Evolutionary conservation across 495 filamentous ascomycete species (phyloP).

Genomic region (Penicillium parvum): DNA sequence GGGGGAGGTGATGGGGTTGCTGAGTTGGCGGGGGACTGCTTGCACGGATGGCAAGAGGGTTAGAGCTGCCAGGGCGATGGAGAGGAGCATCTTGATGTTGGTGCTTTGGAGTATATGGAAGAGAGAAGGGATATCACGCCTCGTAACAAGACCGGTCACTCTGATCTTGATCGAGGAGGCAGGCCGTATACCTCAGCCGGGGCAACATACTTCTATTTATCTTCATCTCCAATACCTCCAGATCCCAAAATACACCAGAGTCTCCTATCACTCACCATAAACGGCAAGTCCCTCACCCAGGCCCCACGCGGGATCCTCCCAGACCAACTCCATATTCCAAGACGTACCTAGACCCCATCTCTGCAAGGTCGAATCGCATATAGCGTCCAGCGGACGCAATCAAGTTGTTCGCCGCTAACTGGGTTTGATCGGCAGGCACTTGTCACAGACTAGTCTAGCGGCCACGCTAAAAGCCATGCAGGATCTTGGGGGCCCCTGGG

Average conservation of each 20-base stretch:
- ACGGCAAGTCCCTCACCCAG: too few relatives aligned
- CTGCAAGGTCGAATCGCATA: too few relatives aligned
- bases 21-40: slow-evolving; percentile 1
- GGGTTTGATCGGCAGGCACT: slow-evolving; percentile 1
- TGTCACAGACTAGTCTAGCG: background rate
- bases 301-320: too few relatives aligned
- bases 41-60: slow-evolving; percentile 7
- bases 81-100: slow-evolving; percentile 8
- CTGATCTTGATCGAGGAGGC: too few relatives aligned
- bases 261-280: too few relatives aligned
- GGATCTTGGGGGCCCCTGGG: slow-evolving; percentile 1
- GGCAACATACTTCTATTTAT: background rate
- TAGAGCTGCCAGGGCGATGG: slow-evolving; percentile 3
- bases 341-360: too few relatives aligned
- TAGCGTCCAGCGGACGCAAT: too few relatives aligned
- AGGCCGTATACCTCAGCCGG: background rate
- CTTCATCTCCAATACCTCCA: background rate
- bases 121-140: too few relatives aligned
- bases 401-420: background rate
- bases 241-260: background rate
- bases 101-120: too few relatives aligned
- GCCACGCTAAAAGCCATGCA: background rate
- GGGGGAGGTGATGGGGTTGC: background rate
- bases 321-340: too few relatives aligned
- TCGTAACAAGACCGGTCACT: too few relatives aligned